Conservation (phyloP, 768 basidiomycete species). For the Collybiopsis luxurians region DNA sequence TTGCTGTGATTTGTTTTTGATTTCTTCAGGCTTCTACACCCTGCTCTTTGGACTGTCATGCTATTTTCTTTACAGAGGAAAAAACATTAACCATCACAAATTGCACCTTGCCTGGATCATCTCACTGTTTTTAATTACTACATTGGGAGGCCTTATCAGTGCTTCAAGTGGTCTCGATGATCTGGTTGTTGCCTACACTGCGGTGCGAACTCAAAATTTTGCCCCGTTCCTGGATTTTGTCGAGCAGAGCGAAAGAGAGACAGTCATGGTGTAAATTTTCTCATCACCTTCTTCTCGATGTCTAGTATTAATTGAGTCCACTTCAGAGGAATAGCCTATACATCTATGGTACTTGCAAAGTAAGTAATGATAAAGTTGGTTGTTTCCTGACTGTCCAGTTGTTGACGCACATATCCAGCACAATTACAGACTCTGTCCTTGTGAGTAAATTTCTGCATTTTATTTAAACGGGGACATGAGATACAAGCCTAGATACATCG, state of each 20-base stretch:
- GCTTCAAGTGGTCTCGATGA: neutral
- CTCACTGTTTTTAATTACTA: neutral
- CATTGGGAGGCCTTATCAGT: neutral
- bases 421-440: neutral
- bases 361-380: neutral
- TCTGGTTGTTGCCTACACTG: neutral
- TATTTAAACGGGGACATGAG: neutral
- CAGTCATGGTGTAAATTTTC: neutral
- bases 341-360: neutral
- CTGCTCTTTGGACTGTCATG: neutral
- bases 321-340: neutral
- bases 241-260: neutral
- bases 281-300: neutral
- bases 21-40: neutral
- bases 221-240: neutral
- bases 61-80: neutral
- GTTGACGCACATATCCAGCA: neutral
- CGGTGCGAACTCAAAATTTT: neutral
- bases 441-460: neutral
- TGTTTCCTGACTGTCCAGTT: neutral
- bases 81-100: neutral
- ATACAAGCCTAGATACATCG: no score
- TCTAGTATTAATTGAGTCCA: neutral
- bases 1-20: neutral
- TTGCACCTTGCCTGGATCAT: neutral